These are phyloP conservation scores for Pistacia vera DNA, from an alignment of 345 rosid genomes.

Conservation along the genomic window DNA sequence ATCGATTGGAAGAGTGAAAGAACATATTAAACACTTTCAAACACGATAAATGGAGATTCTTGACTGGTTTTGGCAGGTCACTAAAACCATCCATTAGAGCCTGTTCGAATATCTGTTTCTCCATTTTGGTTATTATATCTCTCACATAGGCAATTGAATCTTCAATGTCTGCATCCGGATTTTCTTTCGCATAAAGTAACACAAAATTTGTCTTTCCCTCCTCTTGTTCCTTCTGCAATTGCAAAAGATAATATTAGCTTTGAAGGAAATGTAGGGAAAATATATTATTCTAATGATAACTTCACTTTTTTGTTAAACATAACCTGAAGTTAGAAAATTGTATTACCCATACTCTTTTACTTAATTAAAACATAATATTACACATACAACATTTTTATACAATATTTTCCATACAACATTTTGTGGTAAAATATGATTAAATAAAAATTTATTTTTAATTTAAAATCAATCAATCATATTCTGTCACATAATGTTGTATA, in stretches of 20 bases:
- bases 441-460: too few species aligned
- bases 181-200: slow-evolving; percentile 39
- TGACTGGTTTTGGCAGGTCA: slow-evolving; percentile 40
- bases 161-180: slow-evolving; percentile 33
- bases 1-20: slow-evolving; percentile 46
- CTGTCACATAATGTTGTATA: too few species aligned
- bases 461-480: too few species aligned
- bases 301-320: too few species aligned
- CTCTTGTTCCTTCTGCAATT: slow-evolving; percentile 44
- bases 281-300: too few species aligned
- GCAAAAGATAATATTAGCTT: neutral
- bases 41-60: slow-evolving; percentile 44
- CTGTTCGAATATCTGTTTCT: slow-evolving; percentile 41
- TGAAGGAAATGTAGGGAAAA: neutral
- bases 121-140: slow-evolving; percentile 32
- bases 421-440: too few species aligned
- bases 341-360: too few species aligned
- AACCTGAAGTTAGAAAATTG: too few species aligned
- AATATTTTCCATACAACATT: too few species aligned
- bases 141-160: slow-evolving; percentile 39
- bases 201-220: slow-evolving; percentile 56
- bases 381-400: too few species aligned
- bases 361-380: too few species aligned
- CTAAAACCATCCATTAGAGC: slow-evolving; percentile 38
- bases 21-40: slow-evolving; percentile 51